Percentiles rank a stretch among this genome's conserved stretches.
phyloP scores from a whole-genome alignment of 768 basidiomycete genomes.

The Tephrocybe sp. region DNA sequence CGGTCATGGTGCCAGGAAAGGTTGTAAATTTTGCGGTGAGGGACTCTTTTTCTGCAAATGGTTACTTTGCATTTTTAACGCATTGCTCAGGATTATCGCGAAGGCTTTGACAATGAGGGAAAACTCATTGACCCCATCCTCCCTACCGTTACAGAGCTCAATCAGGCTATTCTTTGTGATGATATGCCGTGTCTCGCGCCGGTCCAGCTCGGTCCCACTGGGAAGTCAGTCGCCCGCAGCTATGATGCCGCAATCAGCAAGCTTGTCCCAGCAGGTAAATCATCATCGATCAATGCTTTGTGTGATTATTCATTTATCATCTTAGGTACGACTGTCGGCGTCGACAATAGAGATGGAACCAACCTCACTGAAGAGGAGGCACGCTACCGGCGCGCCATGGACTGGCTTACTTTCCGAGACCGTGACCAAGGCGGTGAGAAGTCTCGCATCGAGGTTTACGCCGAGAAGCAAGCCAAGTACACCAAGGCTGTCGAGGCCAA shows the following conservation, averaged over 20 bases:
- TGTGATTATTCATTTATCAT: not conserved
- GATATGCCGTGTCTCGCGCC: conserved; percentile 4
- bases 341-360: not conserved
- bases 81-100: not conserved
- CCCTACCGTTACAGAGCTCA: not conserved
- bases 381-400: conserved; percentile 6
- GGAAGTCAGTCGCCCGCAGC: conserved; percentile 7
- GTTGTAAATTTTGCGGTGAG: conserved; percentile 2
- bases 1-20: conserved; percentile 5
- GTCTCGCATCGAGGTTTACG: conserved; percentile 5
- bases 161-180: conserved; percentile 4
- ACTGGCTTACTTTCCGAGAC: not conserved
- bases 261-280: conserved; percentile 1
- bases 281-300: not conserved
- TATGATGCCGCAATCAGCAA: conserved; percentile 7
- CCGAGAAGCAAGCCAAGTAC: not conserved
- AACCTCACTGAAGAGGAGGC: conserved; percentile 2
- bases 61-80: not conserved
- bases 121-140: not conserved
- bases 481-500: conserved; percentile 5
- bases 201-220: conserved; percentile 1
- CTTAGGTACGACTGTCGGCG: conserved; percentile 7
- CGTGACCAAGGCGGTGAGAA: not conserved
- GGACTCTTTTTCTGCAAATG: too few relatives aligned
- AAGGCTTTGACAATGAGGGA: conserved; percentile 1